Evolutionary conservation across 345 rosid genomes (phyloP).

Genomic region (Atalantia buxifolia): DNA sequence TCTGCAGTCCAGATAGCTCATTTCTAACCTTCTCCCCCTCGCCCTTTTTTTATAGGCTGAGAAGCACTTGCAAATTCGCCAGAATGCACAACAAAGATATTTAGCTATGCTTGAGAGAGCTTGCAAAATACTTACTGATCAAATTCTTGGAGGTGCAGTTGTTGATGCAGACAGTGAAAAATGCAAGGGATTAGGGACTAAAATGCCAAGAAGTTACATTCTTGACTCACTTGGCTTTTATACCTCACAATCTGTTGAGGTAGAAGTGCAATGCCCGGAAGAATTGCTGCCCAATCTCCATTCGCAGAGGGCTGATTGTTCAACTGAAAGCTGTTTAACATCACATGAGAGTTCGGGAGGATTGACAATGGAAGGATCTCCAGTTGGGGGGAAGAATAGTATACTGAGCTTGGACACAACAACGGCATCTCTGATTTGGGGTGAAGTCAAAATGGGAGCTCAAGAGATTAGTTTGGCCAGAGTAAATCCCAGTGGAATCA

Average conservation of each 20-base stretch:
- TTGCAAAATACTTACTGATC: constrained; percentile 65
- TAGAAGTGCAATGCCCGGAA: constrained; percentile 26
- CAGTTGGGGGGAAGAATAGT: constrained; percentile 42
- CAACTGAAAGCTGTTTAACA: constrained; percentile 69
- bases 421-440: constrained; percentile 42
- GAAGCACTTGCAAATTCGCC: constrained; percentile 63
- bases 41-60: constrained; percentile 43
- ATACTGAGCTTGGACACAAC: constrained; percentile 32
- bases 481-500: constrained; percentile 30
- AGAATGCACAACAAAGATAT: constrained; percentile 59
- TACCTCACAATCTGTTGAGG: constrained; percentile 25
- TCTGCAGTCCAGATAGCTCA: constrained; percentile 11
- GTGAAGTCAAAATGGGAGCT: constrained; percentile 29
- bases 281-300: constrained; percentile 35
- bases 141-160: constrained; percentile 42
- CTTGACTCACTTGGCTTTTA: constrained; percentile 43
- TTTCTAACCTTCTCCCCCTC: neutral
- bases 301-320: constrained; percentile 56
- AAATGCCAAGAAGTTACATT: constrained; percentile 27
- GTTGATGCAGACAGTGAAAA: constrained; percentile 25
- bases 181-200: constrained; percentile 27
- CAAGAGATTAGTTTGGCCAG: constrained; percentile 25
- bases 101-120: constrained; percentile 66
- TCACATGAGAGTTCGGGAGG: constrained; percentile 56
- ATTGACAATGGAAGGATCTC: constrained; percentile 40